phyloP scores from a whole-genome alignment of 176 grass and related monocot genomes.

The Neostapfia colusana region DNA sequence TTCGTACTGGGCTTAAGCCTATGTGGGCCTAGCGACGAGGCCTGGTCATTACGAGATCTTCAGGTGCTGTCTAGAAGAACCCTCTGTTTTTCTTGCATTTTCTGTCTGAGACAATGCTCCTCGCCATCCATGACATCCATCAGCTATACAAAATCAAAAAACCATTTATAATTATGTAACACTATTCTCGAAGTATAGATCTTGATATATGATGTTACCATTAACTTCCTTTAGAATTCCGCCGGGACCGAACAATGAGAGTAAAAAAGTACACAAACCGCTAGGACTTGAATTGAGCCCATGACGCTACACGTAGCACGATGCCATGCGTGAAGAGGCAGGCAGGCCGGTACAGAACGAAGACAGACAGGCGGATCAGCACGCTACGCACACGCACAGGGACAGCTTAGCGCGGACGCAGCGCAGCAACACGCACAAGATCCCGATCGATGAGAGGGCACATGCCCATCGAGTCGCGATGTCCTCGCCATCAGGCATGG shows the following conservation, averaged over 20 bases:
- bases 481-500: neutral
- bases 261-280: too few relatives aligned
- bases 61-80: neutral
- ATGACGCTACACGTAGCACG: constrained; percentile 7
- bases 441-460: constrained; percentile 28
- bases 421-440: constrained; percentile 17
- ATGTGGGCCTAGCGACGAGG: neutral
- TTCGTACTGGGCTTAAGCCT: neutral
- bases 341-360: neutral
- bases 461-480: neutral
- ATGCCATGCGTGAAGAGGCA: neutral
- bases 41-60: too few relatives aligned
- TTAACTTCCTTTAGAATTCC: too few relatives aligned
- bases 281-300: neutral
- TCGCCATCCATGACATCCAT: too few relatives aligned
- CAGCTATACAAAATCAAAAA: too few relatives aligned
- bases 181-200: too few relatives aligned
- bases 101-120: neutral
- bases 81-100: neutral
- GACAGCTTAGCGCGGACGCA: constrained; percentile 40
- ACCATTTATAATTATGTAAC: too few relatives aligned
- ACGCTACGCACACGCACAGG: neutral
- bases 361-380: neutral
- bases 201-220: too few relatives aligned
- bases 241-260: too few relatives aligned